Base-by-base conservation (phyloP, 768 basidiomycete genomes). In the Erythrobasidium yunnanense region DNA sequence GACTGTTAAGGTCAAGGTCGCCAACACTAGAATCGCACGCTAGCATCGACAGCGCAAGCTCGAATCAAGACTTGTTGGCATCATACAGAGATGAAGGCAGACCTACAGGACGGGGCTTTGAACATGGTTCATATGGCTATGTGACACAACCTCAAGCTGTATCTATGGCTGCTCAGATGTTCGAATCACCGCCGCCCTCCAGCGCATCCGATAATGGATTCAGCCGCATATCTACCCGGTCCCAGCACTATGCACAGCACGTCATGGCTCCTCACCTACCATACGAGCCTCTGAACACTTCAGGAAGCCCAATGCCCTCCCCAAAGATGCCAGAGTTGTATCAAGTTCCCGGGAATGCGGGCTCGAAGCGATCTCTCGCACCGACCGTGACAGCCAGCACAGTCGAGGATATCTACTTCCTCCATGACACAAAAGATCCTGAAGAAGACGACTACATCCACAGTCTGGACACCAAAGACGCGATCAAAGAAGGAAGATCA, bases 361-460 rank as follows among this genome's bases (percentile, higher is more conserved):
- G 22, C n/a, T 35, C 18, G n/a, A 46, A 17, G 38, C 47, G 6
- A 11, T 51, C 8, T 15, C 45, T 5, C 27, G 38, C 17, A 2
- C 46, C 5, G n/a, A 25, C 30, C 32, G 33, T 33, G 49, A 42
- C 60, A 20, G 46, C 60, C 2, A 63, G 52, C 49, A 46, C 32
- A 6, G 60, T 38, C 32, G 8, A 29, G 18, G 60, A 63, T 13
- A 32, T 49, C n/a, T 38, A 63, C 38, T 63, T 63, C 23, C 49
- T 63, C 27, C 52, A 63, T 27, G 60, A 63, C 49, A 29, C 45
- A 2, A 63, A 63, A 32, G 46, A 63, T 51, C 45, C 46, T 25
- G 60, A 63, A 35, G 32, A 38, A 29, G 60, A 63, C 30, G 60
- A 63, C 46, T 63, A 50, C 47, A 22, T 63, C 11, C 60, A 63